Evolutionary conservation across 495 filamentous ascomycete species (phyloP).

Genomic region (Staphylotrichum longicolle): DNA sequence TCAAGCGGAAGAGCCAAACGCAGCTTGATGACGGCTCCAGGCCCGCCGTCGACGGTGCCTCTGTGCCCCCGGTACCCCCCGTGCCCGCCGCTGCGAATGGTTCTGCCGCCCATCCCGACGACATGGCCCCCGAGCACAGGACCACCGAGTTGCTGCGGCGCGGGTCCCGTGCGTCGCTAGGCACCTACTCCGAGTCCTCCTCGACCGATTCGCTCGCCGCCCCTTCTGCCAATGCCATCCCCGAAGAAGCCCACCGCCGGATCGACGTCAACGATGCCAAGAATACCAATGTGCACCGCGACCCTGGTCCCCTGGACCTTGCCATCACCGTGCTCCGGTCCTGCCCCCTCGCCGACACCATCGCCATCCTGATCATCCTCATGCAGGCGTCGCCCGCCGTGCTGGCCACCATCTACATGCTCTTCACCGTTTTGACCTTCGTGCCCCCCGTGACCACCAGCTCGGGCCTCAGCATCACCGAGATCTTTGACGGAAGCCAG

Average conservation of each 20-base stretch:
- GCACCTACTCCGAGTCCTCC: conserved; percentile 49
- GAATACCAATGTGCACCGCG: conserved; percentile 62
- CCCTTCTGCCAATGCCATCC: conserved; percentile 37
- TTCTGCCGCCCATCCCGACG: conserved; percentile 37
- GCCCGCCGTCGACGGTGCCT: conserved; percentile 33
- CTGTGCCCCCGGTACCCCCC: conserved; percentile 39
- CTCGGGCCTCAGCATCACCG: conserved; percentile 50
- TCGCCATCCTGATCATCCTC: conserved; percentile 96
- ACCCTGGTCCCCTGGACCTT: conserved; percentile 64
- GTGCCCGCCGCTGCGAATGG: conserved; percentile 40
- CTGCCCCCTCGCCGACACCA: conserved; percentile 90
- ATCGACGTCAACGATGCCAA: conserved; percentile 67
- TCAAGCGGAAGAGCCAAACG: conserved; percentile 49
- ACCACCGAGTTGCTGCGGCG: conserved; percentile 41
- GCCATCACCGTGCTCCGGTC: conserved; percentile 83
- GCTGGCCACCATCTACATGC: conserved; percentile 83
- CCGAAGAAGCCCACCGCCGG: conserved; percentile 53
- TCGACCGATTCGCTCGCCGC: conserved; percentile 46
- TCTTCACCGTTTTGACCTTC: conserved; percentile 92
- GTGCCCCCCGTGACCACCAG: conserved; percentile 70
- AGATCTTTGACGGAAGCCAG: conserved; percentile 52
- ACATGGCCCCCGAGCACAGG: conserved; percentile 43
- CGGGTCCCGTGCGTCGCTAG: conserved; percentile 37
- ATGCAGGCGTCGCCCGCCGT: conserved; percentile 93
- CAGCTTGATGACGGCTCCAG: conserved; percentile 40